phyloP scores from a whole-genome alignment of 371 early-diverging fungal species.

The Umbelopsis sp. region DNA sequence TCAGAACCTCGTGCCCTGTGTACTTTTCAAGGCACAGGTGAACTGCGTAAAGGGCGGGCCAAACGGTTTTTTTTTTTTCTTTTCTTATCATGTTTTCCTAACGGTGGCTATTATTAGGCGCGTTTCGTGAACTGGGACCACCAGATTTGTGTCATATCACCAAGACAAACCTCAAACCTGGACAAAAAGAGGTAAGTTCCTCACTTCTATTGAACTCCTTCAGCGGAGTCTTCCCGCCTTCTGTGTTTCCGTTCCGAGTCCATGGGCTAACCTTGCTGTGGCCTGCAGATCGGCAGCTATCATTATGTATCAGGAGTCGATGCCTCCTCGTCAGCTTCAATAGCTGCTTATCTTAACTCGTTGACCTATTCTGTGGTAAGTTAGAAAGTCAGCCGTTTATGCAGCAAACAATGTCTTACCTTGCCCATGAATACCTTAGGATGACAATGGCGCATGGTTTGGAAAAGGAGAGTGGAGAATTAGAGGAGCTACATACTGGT shows the following conservation, averaged over 20 bases:
- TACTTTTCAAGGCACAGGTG: neutral
- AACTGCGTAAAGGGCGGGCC: neutral
- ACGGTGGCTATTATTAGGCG: conserved; percentile 47
- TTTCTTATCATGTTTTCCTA: neutral
- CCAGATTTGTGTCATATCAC: conserved; percentile 95
- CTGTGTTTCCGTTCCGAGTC: neutral
- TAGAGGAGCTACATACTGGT: conserved; percentile 73
- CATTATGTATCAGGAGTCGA: conserved; percentile 93
- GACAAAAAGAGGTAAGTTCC: conserved; percentile 73
- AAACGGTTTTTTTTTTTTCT: neutral
- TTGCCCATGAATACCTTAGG: conserved; percentile 36
- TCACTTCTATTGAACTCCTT: neutral
- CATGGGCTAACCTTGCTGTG: neutral
- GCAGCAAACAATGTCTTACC: neutral
- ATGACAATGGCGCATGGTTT: conserved; percentile 73
- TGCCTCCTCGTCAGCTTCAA: conserved; percentile 89
- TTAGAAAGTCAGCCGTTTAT: conserved; percentile 24
- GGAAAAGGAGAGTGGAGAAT: conserved; percentile 70
- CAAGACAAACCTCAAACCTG: conserved; percentile 83
- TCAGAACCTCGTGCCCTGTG: neutral
- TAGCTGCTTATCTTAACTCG: conserved; percentile 95
- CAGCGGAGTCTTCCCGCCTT: neutral
- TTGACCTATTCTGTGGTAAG: conserved; percentile 89
- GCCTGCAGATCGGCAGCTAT: conserved; percentile 70
- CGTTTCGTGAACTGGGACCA: conserved; percentile 93